Percentiles rank a stretch among this genome's conserved stretches.
Evolutionary conservation across 1,284 basidiomycete genomes (phyloP).

Genomic region (Heterobasidion occidentale): DNA sequence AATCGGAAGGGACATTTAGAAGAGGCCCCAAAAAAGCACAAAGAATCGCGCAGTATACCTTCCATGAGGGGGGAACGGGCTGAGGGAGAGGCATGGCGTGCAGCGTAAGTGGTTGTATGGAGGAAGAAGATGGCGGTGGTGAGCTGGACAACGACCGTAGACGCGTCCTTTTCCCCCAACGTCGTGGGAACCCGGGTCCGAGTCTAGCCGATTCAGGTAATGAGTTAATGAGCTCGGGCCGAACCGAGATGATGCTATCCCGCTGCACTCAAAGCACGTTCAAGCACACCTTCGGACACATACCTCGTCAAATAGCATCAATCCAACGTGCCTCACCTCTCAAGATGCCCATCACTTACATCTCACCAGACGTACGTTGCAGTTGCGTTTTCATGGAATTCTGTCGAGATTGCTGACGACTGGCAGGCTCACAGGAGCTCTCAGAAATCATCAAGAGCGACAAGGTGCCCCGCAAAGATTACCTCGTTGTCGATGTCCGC

Average conservation of each 20-base stretch:
- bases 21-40: no score
- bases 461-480: constrained; percentile 54
- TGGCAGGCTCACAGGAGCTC: constrained; percentile 46
- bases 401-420: background rate
- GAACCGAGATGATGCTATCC: background rate
- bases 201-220: no score
- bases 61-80: constrained; percentile 90
- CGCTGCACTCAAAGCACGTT: background rate
- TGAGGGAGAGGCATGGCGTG: constrained; percentile 73
- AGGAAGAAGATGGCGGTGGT: background rate
- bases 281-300: background rate
- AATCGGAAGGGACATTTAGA: constrained; percentile 6
- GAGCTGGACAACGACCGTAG: background rate
- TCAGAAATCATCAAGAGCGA: constrained; percentile 54
- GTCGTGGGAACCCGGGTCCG: background rate
- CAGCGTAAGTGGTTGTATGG: constrained; percentile 11
- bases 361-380: constrained; percentile 5
- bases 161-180: constrained; percentile 1
- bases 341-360: constrained; percentile 7
- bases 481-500: constrained; percentile 70
- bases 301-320: background rate
- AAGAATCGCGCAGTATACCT: constrained; percentile 36
- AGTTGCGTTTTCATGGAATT: background rate
- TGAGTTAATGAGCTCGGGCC: background rate
- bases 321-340: background rate